Evolutionary conservation across 2,329 filamentous ascomycete genomes (phyloP).

Genomic region (Cadophora sp.): DNA sequence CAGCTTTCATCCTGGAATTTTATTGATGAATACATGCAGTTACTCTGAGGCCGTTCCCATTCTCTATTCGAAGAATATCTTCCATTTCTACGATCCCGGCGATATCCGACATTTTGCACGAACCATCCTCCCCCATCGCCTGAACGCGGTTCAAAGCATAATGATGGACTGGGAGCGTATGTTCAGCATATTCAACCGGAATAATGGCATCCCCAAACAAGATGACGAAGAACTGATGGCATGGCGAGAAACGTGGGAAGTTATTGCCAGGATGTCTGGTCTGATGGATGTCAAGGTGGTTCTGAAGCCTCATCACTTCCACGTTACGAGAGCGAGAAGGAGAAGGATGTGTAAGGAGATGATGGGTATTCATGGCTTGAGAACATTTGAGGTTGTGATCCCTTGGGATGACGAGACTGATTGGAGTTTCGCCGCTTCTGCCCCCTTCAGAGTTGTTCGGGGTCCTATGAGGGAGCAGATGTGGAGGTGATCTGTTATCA

Average conservation of each 20-base stretch:
- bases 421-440: constrained; percentile 30
- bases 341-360: constrained; percentile 32
- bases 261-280: constrained; percentile 29
- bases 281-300: constrained; percentile 30
- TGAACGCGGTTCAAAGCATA: constrained; percentile 29
- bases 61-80: constrained; percentile 33
- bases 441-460: constrained; percentile 31
- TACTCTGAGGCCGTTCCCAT: constrained; percentile 37
- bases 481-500: not conserved
- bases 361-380: constrained; percentile 31
- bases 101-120: constrained; percentile 33
- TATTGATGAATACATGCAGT: constrained; percentile 18
- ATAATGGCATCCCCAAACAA: constrained; percentile 26
- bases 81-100: constrained; percentile 36
- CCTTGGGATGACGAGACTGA: constrained; percentile 30
- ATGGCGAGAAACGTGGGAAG: constrained; percentile 33
- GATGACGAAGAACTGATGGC: constrained; percentile 28
- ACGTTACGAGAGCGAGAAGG: constrained; percentile 23
- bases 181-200: constrained; percentile 35
- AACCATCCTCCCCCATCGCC: constrained; percentile 32
- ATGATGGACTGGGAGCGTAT: constrained; percentile 33
- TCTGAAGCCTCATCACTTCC: constrained; percentile 28
- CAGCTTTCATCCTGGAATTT: not conserved
- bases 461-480: constrained; percentile 9
- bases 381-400: constrained; percentile 32